Conservation (phyloP, 345 rosid species). For the Alliaria petiolata region DNA sequence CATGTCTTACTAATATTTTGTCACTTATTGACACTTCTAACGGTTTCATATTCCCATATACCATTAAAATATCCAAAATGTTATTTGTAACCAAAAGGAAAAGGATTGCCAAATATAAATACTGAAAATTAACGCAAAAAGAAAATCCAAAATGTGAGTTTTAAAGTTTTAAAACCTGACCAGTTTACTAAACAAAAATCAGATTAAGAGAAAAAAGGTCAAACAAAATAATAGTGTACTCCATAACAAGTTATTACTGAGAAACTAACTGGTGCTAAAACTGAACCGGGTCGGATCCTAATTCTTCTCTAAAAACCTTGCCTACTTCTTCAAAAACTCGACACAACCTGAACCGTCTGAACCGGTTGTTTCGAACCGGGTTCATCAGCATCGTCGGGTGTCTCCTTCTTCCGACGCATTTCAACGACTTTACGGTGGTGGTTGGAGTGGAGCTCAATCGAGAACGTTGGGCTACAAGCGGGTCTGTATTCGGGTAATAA, state of each 20-base stretch:
- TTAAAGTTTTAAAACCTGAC: not conserved
- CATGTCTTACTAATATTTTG: no score
- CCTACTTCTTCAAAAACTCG: constrained; percentile 46
- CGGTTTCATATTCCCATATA: no score
- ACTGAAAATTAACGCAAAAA: constrained; percentile 7
- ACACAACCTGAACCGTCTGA: constrained; percentile 23
- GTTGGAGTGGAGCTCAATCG: constrained; percentile 31
- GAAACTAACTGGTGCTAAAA: not conserved
- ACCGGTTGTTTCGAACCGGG: not conserved
- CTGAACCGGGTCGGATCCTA: constrained; percentile 27
- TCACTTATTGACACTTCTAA: no score
- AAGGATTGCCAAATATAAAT: no score
- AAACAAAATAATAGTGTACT: not conserved
- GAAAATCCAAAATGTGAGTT: not conserved
- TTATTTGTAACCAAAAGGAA: no score
- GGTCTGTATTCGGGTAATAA: constrained; percentile 45
- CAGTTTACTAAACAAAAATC: not conserved
- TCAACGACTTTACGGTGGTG: constrained; percentile 34
- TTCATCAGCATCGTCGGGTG: constrained; percentile 20
- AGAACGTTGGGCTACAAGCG: constrained; percentile 44
- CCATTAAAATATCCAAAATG: no score
- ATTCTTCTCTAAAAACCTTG: not conserved
- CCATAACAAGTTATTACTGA: not conserved
- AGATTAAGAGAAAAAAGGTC: not conserved
- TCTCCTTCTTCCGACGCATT: constrained; percentile 26